Percentiles rank a stretch among this genome's conserved stretches.
Evolutionary conservation across 345 rosid genomes (phyloP).

Genomic region (Hevea brasiliensis): DNA sequence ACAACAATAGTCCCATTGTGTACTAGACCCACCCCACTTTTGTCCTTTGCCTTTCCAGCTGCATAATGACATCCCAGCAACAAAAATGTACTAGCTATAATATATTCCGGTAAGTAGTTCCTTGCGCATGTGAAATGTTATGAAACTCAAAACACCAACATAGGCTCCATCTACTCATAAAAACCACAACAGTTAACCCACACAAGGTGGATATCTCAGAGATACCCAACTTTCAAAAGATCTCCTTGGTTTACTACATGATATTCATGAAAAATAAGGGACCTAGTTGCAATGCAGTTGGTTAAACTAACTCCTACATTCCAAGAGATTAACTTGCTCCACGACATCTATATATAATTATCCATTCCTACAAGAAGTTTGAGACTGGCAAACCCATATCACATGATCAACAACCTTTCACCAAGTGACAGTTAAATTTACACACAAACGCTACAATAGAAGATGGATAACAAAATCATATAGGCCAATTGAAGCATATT

Average conservation of each 20-base stretch:
- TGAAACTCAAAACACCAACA: background rate
- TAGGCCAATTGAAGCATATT: background rate
- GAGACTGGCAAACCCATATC: background rate
- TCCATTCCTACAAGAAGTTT: too few species aligned
- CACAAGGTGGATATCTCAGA: background rate
- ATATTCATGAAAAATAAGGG: background rate
- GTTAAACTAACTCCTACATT: background rate
- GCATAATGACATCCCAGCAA: background rate
- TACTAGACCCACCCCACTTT: background rate
- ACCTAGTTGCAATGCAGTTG: background rate
- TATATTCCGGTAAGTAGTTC: background rate
- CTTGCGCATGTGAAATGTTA: background rate
- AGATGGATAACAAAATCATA: background rate
- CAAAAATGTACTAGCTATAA: background rate
- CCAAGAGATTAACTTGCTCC: background rate
- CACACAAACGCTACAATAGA: background rate
- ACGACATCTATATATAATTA: background rate
- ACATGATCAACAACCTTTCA: conserved; percentile 4
- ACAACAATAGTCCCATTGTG: background rate
- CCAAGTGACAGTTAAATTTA: background rate
- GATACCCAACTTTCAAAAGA: background rate
- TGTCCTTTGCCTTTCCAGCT: background rate
- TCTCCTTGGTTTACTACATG: background rate
- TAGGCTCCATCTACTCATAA: background rate
- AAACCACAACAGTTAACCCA: background rate